Base-by-base conservation (phyloP, 2,329 filamentous ascomycete genomes). In the Arthroderma uncinatum region DNA sequence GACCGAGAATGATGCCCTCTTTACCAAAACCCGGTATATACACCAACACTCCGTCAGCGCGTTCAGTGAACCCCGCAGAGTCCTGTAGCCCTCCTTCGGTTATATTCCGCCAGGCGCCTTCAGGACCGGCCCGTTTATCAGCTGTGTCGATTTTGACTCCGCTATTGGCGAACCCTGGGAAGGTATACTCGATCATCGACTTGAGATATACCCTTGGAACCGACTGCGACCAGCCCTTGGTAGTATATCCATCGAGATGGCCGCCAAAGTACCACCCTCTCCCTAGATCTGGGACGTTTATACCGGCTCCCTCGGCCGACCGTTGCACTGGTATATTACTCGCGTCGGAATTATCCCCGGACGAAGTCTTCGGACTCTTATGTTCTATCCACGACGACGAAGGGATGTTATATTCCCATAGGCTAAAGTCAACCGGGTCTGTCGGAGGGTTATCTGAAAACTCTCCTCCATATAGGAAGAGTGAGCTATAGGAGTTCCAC, bases 191-290 rank as follows among this genome's bases (percentile, higher is more conserved):
- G 12, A 89, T 73, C 30, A 91, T 72, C 48, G 83, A 87, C 70
- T 84, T 88, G 44, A 91, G 71, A 66, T 90, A 91, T 0, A 89
- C 74, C 4, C 86, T 76, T 0, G 75, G 71, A 21, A 82, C 76
- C 55, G 81, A 77, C 54, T 80, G 79, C n/a, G 82, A 83, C 87
- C 87, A 90, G 10, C 82, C 85, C 61, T 76, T 68, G 1, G 80
- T 82, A 0, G 79, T 83, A 59, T 80, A 79, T 25, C 74, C 76
- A 67, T 91, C 86, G 4, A 87, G 73, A 68, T 90, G 87, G 0
- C 87, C 87, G 25, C 86, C 87, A 70, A 91, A 91, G 68, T 89
- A 91, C 76, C 83, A 91, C 33, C 84, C 87, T 50, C 85, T 72
- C 0, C 86, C 86, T 0, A 89, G 71, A 56, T 83, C 81, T 0